Conservation (phyloP, 345 rosid genomes). For the Gossypioides kirkii region DNA sequence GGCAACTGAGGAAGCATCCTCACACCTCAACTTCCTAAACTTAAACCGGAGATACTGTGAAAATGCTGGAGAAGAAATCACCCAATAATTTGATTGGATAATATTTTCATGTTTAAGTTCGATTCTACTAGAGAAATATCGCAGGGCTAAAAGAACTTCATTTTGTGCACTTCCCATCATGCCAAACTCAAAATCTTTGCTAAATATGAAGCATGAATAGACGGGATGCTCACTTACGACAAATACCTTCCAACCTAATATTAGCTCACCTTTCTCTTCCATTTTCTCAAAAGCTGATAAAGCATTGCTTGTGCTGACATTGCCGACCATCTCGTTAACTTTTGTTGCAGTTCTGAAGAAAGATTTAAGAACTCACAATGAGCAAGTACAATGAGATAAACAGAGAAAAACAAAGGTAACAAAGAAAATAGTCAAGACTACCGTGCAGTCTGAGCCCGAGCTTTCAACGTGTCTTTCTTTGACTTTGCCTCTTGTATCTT, state of each 20-base stretch:
- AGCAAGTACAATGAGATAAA: slow-evolving; percentile 2
- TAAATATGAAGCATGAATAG: neutral
- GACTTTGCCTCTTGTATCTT: slow-evolving; percentile 97
- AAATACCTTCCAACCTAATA: neutral
- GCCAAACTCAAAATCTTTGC: neutral
- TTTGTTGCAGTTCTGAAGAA: slow-evolving; percentile 63
- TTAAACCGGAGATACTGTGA: neutral
- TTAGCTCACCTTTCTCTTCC: slow-evolving; percentile 74
- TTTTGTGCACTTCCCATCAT: neutral
- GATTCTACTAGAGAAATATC: neutral
- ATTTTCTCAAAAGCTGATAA: slow-evolving; percentile 73
- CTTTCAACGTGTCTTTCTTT: slow-evolving; percentile 93
- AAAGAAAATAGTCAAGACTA: slow-evolving; percentile 23
- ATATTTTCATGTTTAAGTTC: neutral
- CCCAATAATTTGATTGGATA: neutral
- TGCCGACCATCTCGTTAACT: slow-evolving; percentile 77
- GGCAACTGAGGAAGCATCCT: neutral
- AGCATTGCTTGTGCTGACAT: slow-evolving; percentile 68
- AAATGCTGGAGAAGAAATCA: neutral
- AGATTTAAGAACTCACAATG: slow-evolving; percentile 8
- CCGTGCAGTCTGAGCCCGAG: slow-evolving; percentile 82
- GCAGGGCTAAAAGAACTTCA: neutral
- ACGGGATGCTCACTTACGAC: neutral
- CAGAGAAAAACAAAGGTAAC: neutral
- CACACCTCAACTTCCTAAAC: neutral